Conservation (phyloP, 2,329 filamentous ascomycete genomes). For the Fusarium chaquense region DNA sequence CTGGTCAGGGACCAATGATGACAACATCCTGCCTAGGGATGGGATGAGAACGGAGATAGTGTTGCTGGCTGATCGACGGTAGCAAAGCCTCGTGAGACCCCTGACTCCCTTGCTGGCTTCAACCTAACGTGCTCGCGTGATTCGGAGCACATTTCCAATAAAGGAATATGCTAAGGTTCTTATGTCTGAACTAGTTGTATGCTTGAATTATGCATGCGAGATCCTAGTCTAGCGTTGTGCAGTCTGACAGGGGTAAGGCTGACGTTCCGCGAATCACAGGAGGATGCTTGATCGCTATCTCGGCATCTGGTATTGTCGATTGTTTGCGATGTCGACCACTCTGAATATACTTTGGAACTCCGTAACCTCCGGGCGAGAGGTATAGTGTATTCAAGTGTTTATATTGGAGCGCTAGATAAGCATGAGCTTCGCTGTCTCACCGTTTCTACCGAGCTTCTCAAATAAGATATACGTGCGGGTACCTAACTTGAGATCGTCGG, state of each 20-base stretch:
- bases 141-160: conserved; percentile 30
- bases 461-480: conserved; percentile 13
- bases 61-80: conserved; percentile 10
- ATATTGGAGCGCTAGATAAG: conserved; percentile 15
- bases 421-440: not conserved
- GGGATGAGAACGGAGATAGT: conserved; percentile 8
- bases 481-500: conserved; percentile 11
- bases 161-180: conserved; percentile 28
- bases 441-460: conserved; percentile 11
- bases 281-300: conserved; percentile 6
- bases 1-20: conserved; percentile 7
- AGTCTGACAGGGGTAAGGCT: conserved; percentile 5
- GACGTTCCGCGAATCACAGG: conserved; percentile 29
- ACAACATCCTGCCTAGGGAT: not conserved
- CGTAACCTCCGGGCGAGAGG: not conserved
- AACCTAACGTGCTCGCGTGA: conserved; percentile 19
- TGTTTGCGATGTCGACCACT: conserved; percentile 21
- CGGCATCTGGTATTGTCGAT: conserved; percentile 8
- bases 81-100: conserved; percentile 14
- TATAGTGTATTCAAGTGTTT: not conserved
- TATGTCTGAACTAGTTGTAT: conserved; percentile 32
- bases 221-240: conserved; percentile 18
- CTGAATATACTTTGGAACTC: not conserved
- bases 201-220: conserved; percentile 33
- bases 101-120: not conserved